Conservation (phyloP, 106 monocot species). For the Acanthochlamys bracteata region DNA sequence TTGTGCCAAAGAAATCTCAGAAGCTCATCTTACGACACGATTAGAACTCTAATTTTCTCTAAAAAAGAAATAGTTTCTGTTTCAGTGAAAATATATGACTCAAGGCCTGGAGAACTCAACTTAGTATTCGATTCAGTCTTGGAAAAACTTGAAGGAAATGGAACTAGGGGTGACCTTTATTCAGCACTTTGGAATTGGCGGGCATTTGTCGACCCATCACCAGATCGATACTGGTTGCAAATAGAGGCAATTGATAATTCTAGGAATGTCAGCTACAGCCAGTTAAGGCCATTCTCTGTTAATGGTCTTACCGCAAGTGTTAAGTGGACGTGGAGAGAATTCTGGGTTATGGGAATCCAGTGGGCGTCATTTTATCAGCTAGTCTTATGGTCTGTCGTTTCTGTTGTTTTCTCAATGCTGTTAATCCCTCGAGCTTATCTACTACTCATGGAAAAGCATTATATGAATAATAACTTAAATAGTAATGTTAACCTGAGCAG, state of each 20-base stretch:
- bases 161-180: slow-evolving; percentile 62
- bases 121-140: slow-evolving; percentile 65
- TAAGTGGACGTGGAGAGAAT: slow-evolving; percentile 87
- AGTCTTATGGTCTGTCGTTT: slow-evolving; percentile 33
- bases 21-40: slow-evolving; percentile 36
- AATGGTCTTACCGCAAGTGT: slow-evolving; percentile 59
- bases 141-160: slow-evolving; percentile 45
- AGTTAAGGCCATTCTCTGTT: slow-evolving; percentile 77
- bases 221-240: slow-evolving; percentile 76
- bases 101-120: slow-evolving; percentile 39
- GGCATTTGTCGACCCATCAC: slow-evolving; percentile 76
- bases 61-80: slow-evolving; percentile 38
- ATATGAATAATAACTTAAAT: slow-evolving; percentile 18
- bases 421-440: slow-evolving; percentile 48
- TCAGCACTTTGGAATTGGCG: slow-evolving; percentile 78
- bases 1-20: slow-evolving; percentile 30
- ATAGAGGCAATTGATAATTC: slow-evolving; percentile 67
- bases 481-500: slow-evolving; percentile 16
- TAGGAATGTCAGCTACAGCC: slow-evolving; percentile 50
- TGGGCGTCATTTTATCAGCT: slow-evolving; percentile 59
- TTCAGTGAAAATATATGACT: slow-evolving; percentile 75
- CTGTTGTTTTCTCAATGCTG: slow-evolving; percentile 49
- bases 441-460: slow-evolving; percentile 25
- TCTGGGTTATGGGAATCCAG: slow-evolving; percentile 80
- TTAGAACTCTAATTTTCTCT: slow-evolving; percentile 85